Conservation (phyloP, 768 basidiomycete species). For the Melanogaster broomeanus region DNA sequence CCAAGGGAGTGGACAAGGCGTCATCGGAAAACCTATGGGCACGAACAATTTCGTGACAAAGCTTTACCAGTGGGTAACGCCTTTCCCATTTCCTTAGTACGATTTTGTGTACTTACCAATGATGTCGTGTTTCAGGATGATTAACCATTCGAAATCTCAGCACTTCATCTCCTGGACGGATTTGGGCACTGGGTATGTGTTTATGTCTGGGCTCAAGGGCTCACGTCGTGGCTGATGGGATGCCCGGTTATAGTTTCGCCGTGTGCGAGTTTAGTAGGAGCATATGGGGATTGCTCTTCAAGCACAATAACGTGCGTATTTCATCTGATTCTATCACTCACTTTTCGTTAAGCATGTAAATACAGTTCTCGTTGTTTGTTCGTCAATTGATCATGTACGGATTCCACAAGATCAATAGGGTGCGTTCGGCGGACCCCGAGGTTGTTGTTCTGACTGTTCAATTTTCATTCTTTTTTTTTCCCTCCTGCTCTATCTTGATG, state of each 20-base stretch:
- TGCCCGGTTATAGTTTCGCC: conserved; percentile 56
- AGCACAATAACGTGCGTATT: conserved; percentile 79
- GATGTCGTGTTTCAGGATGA: conserved; percentile 60
- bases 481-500: not conserved
- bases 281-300: conserved; percentile 85
- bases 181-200: conserved; percentile 59
- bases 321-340: conserved; percentile 21
- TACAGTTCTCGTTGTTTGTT: conserved; percentile 90
- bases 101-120: not conserved
- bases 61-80: conserved; percentile 72
- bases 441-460: conserved; percentile 13
- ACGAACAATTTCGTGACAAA: conserved; percentile 88
- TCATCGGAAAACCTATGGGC: conserved; percentile 64
- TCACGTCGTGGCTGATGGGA: not conserved
- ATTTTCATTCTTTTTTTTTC: not conserved
- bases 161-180: conserved; percentile 86
- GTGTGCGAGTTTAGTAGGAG: conserved; percentile 86
- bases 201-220: not conserved
- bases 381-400: conserved; percentile 96
- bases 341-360: conserved; percentile 6
- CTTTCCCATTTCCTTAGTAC: not conserved
- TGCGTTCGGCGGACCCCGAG: conserved; percentile 34
- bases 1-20: conserved; percentile 46
- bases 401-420: conserved; percentile 92
- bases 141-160: conserved; percentile 77